These are phyloP conservation scores for Xylaria sp. DNA, from an alignment of 2,329 filamentous ascomycete genomes.

Conservation along the genomic window DNA sequence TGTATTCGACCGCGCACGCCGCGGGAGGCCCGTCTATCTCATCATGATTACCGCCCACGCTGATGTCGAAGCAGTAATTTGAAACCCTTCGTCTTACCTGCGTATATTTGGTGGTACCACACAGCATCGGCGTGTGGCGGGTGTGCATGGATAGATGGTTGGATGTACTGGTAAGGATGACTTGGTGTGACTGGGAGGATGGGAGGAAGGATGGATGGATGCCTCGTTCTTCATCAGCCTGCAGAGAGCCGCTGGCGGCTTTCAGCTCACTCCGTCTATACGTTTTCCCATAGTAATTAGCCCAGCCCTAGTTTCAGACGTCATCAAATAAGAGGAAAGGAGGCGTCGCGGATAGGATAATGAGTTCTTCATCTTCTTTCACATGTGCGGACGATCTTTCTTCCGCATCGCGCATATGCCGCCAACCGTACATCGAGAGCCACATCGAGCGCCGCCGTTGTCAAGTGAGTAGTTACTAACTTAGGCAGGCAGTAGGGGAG, in stretches of 20 bases:
- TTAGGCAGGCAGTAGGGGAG: neutral
- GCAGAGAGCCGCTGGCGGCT: neutral
- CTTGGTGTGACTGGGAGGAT: neutral
- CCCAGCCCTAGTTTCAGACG: neutral
- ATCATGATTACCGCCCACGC: neutral
- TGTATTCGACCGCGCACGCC: neutral
- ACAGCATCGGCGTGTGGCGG: neutral
- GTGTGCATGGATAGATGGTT: neutral
- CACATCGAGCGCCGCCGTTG: neutral
- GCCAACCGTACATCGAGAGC: constrained; percentile 9
- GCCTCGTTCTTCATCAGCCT: constrained; percentile 5
- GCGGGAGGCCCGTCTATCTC: neutral
- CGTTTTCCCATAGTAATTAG: neutral
- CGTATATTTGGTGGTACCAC: neutral
- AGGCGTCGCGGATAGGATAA: neutral
- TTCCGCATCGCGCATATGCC: neutral
- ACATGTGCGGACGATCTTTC: neutral
- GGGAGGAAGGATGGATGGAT: neutral
- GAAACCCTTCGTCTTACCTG: constrained; percentile 8
- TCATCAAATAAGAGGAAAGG: neutral
- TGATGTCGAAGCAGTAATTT: neutral
- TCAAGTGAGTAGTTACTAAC: neutral
- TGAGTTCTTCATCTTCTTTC: neutral
- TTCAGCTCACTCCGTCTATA: neutral
- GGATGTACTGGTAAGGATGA: neutral